phyloP scores from a whole-genome alignment of 345 rosid species.

The Abelmoschus esculentus region DNA sequence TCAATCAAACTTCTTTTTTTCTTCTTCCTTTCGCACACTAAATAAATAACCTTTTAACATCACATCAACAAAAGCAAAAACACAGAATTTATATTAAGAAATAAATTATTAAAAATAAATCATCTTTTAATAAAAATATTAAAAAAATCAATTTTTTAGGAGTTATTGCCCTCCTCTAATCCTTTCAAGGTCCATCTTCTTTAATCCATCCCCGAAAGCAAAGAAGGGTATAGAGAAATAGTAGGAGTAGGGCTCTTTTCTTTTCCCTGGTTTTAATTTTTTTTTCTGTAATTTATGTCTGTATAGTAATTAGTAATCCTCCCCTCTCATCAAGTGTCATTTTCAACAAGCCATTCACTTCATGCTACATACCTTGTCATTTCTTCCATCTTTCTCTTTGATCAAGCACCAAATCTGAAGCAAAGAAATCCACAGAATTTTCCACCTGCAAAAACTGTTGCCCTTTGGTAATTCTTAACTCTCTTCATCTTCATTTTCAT shows the following conservation, averaged over 20 bases:
- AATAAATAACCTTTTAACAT: not conserved
- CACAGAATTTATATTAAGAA: too few species aligned
- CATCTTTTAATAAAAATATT: too few species aligned
- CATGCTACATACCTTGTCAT: conserved; percentile 46
- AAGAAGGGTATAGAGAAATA: too few species aligned
- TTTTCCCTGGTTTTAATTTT: too few species aligned
- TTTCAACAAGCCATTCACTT: conserved; percentile 64
- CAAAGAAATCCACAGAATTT: conserved; percentile 2
- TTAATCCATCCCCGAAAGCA: too few species aligned
- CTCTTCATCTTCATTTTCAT: not conserved
- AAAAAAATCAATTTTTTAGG: too few species aligned
- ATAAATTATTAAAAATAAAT: too few species aligned
- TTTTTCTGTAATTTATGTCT: not conserved
- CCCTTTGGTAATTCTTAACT: not conserved
- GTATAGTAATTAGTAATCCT: conserved; percentile 3
- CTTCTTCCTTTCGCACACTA: conserved; percentile 16
- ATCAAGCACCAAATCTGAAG: conserved; percentile 17
- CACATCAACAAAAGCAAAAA: not conserved
- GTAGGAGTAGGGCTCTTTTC: not conserved
- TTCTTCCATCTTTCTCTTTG: conserved; percentile 18
- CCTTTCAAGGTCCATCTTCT: too few species aligned
- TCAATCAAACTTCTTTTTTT: conserved; percentile 18
- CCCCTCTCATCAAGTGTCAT: conserved; percentile 56
- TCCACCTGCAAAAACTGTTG: conserved; percentile 13
- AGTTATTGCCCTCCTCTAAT: too few species aligned